Evolutionary conservation across 192 early-diverging fungal genomes (phyloP), one percentile per base, ranked within the genome.

Genomic region (Backusella sp.): DNA sequence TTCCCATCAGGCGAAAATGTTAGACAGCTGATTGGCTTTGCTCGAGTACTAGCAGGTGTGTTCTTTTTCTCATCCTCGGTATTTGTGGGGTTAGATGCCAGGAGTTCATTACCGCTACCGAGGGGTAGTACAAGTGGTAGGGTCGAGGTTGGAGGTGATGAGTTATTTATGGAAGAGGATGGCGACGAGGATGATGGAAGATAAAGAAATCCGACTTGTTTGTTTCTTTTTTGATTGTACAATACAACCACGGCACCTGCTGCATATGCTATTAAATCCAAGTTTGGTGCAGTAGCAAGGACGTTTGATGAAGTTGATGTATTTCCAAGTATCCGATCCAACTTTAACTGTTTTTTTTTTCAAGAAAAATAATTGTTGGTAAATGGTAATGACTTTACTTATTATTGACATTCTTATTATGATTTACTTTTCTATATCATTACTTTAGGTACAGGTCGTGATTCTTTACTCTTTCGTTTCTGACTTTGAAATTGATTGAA

Each of bases 191-290:
- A 62, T 49, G 53, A 35, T 19, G 36, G 83, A 70, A 49, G 82
- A 66, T 80, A 86, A 69, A 91, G 76, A 70, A 92, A 88, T 5
- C 77, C 87, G 5, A 91, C 74, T 74, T 94, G 92, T 66, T 88
- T 88, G 75, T 93, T 87, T 41, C 82, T 82, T 66, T 84, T 83
- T 75, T 93, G 87, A 81, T 95, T 92, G 82, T 93, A 95, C 30
- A 95, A 77, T 19, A 94, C 88, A 26, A 94, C 83, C 1, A 89
- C 84, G 34, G 90, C 88, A 6, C 93, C 94, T 39, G 94, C 93
- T 0, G 92, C 88, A 80, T 94, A 95, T 8, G 93, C 92, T 65
- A 95, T 81, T 34, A 91, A 67, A 80, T 88, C 84, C 4, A 83
- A 68, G 3, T 73, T 59, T 36, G 88, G 80, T 68, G 89, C 86